Evolutionary conservation across 352 stramenopile genomes (phyloP).

Genomic region (Halophytophthora batemanensis): DNA sequence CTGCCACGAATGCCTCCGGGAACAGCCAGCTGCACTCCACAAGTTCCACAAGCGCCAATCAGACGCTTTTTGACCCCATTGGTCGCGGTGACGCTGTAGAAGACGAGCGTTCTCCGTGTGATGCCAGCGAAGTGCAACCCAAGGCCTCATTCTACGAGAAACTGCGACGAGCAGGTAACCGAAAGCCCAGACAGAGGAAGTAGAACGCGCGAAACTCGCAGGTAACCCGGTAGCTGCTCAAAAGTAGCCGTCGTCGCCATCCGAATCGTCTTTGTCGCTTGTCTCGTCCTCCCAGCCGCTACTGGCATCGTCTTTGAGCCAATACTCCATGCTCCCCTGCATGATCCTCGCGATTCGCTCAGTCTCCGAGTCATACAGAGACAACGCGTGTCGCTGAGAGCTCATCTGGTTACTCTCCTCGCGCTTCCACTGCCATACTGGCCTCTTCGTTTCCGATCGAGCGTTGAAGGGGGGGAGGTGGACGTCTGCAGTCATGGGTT

Average conservation of each 20-base stretch:
- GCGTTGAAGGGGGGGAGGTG: no score
- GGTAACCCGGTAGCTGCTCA: conserved; percentile 2
- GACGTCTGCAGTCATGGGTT: no score
- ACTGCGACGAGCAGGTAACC: conserved; percentile 50
- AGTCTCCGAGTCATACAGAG: conserved; percentile 52
- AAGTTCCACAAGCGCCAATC: conserved; percentile 3
- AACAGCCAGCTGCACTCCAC: background rate
- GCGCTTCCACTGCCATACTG: no score
- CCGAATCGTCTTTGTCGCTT: conserved; percentile 34
- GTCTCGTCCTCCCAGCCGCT: conserved; percentile 22
- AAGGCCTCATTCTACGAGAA: conserved; percentile 80
- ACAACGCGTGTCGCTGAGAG: conserved; percentile 16
- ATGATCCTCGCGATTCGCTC: conserved; percentile 81
- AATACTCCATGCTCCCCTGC: conserved; percentile 66
- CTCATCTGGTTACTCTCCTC: background rate
- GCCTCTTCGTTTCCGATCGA: no score
- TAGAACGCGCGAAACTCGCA: conserved; percentile 9
- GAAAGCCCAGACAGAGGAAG: conserved; percentile 47
- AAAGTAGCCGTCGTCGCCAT: conserved; percentile 29
- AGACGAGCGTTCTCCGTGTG: conserved; percentile 9
- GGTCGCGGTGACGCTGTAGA: conserved; percentile 20
- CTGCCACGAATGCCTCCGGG: background rate
- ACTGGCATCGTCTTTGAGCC: conserved; percentile 38
- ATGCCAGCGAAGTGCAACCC: conserved; percentile 10
- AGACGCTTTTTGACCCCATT: conserved; percentile 7